Evolutionary conservation across 306 rosid genomes (phyloP), one percentile per base, ranked within the genome.

Genomic region (Casuarina cunninghamiana): DNA sequence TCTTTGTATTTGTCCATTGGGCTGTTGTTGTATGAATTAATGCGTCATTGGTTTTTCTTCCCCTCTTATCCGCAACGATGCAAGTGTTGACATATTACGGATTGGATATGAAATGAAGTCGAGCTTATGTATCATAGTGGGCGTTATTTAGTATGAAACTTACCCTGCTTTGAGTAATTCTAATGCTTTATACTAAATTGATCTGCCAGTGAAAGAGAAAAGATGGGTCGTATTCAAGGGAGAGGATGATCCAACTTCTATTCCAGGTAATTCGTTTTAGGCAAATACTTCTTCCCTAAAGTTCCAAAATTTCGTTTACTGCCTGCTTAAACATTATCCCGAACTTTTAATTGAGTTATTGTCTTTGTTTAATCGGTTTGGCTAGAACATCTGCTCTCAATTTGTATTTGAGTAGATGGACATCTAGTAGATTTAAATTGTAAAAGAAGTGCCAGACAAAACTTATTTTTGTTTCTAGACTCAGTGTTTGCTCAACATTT

Each of bases 181-280:
- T 86, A 63, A 84, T 83, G 80, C 46, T 79, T 62, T 54, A 70
- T 43, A 72, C 75, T 58, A 77, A 26, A 26, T 72, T 79, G 72
- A 74, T 76, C 72, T 78, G 71, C 68, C 38, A 93, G 99, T 90
- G 94, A 95, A 95, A 84, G 97, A 95, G 84, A 93, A 95, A 83
- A 91, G 99, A 81, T 95, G 99, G 99, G 97, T 90, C 81, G n/a
- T 86, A 37, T 93, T 95, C 81, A 91, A 89, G 90, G 93, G 93
- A 46, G 99, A 95, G 82, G 93, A 87, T 7, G 99, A 95, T 79
- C 93, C 97, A 51, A 95, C 97, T 71, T 81, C 96, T 11, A 76
- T 93, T 83, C 99, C 97, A 58, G 99, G 99, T 95, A 83, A 80
- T 48, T 80, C 50, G 61, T 77, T 74, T 78, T 10, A 19, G 32